Evolutionary conservation across 768 basidiomycete species (phyloP), one percentile per base, ranked within the genome.

Genomic region (Pholiota microspora): DNA sequence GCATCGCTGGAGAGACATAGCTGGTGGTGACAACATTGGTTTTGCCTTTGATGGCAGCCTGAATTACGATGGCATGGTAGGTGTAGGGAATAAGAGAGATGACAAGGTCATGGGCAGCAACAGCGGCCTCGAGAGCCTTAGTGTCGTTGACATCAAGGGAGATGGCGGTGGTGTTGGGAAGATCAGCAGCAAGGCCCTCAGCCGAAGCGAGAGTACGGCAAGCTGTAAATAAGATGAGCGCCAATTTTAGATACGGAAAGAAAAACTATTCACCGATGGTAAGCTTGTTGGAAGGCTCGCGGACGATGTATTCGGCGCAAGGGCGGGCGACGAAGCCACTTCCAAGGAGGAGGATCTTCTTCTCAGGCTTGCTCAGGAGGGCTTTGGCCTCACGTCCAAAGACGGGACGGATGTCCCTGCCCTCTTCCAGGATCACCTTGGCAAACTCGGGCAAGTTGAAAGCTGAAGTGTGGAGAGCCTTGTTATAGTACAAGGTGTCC

Each of bases 71-170:
- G 15, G 85, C 85, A 69, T 98, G 97, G 77, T 86, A 77, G 51
- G 86, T 92, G 79, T 98, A 98, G 0, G 97, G 97, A 60, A 99
- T 95, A 66, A 99, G 84, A 7, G 93, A 95, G 67, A 98, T 91
- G 69, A 98, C 93, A 47, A 98, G 82, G 70, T 98, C 94, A 69
- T 92, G 88, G 44, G 82, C 85, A 18, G 89, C 89, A 53, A 99
- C 81, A 44, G 85, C 86, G 15, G 78, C 79, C 63, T 95, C 91
- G 38, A 99, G 85, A 10, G 84, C 88, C 7, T 76, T 72, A 27
- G 84, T 71, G 62, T 87, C 74, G 58, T 71, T 78, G 35, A 93
- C 95, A 67, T 99, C 93, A 59, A 99, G 81, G 7, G 91, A 86
- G 62, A 90, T 78, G 7, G 86, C 86, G 10, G 92, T 83, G 13